Percentiles rank a stretch among this genome's conserved stretches.
These are phyloP conservation scores for Schizophyllum amplum DNA, from an alignment of 1,284 basidiomycete species.

Conservation along the genomic window DNA sequence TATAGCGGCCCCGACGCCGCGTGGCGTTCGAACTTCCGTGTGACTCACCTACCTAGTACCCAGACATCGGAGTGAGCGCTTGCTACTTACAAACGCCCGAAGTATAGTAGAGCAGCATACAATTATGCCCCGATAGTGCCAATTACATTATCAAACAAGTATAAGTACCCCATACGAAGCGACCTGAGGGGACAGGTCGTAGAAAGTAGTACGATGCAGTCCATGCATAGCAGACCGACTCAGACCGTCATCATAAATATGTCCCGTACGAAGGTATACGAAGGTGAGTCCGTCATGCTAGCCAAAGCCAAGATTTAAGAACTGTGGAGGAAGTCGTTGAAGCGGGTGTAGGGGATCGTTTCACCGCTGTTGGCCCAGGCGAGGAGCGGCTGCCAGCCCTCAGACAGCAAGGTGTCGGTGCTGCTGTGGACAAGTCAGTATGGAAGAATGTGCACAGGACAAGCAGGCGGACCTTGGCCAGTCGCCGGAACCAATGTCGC, in stretches of 20 bases:
- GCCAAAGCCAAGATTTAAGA: background rate
- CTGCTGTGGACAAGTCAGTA: background rate
- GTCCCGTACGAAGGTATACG: background rate
- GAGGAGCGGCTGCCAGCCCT: conserved; percentile 12
- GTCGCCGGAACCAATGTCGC: conserved; percentile 3
- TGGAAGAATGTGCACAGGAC: background rate
- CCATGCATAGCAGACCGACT: too few species aligned
- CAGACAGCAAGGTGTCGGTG: conserved; percentile 10
- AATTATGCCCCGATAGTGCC: too few species aligned
- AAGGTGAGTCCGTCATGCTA: background rate
- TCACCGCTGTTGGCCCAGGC: conserved; percentile 16
- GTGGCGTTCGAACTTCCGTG: too few species aligned
- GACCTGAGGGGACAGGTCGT: too few species aligned
- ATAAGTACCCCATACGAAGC: too few species aligned
- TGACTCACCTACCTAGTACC: too few species aligned
- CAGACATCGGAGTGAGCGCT: too few species aligned
- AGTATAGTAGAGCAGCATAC: too few species aligned
- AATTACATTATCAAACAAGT: too few species aligned
- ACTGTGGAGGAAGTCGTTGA: conserved; percentile 16
- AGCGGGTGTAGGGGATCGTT: conserved; percentile 16
- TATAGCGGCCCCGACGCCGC: too few species aligned
- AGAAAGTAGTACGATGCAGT: too few species aligned
- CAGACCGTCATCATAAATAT: background rate
- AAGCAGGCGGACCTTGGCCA: conserved; percentile 1
- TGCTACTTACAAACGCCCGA: too few species aligned